Evolutionary conservation across 179 eudicot genomes (phyloP), one percentile per base, ranked within the genome.

Genomic region (Drosera spatulata): DNA sequence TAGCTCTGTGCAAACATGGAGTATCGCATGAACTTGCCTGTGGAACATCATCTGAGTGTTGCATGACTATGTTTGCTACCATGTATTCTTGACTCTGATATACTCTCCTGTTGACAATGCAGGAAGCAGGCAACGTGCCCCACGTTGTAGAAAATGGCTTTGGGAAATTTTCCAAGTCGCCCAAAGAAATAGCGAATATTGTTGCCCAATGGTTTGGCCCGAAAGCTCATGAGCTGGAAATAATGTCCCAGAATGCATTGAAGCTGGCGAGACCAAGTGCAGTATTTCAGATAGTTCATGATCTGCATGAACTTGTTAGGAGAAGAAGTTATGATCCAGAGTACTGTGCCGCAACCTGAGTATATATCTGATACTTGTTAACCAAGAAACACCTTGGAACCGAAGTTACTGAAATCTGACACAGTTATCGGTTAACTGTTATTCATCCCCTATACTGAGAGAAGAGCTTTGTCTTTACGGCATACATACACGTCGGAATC

Each of bases 41-140:
- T 22, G 33, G 0, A 22, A 22, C 33, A 22, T 22, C 33, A 22
- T 22, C 33, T 22, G 33, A 22, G 33, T 22, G 33, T 22, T 22
- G 33, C 33, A 22, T 22, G 33, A 22, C 33, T 22, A 22, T 22
- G 33, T 22, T 22, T 22, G 33, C 33, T 22, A 22, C 33, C 33
- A 22, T 22, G 33, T 22, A 22, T 22, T 22, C 33, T 22, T 22
- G 33, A 22, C 33, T 22, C 33, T 8, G 13, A 4, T 50, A 15
- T 40, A 55, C 12, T 55, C 40, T 37, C 8, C 58, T 37, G 9
- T 9, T 53, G 13, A 10, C 37, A 42, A 8, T 50, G 55, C 85
- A 91, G 99, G 99, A 93, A 81, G 99, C 86, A 48, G 99, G 99
- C 55, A 93, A 93, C 59, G 99, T 93, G 65, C 99, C 99, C 39